Evolutionary conservation across 805 yeast species (phyloP).

Genomic region (Kodamaea neixiangensis): DNA sequence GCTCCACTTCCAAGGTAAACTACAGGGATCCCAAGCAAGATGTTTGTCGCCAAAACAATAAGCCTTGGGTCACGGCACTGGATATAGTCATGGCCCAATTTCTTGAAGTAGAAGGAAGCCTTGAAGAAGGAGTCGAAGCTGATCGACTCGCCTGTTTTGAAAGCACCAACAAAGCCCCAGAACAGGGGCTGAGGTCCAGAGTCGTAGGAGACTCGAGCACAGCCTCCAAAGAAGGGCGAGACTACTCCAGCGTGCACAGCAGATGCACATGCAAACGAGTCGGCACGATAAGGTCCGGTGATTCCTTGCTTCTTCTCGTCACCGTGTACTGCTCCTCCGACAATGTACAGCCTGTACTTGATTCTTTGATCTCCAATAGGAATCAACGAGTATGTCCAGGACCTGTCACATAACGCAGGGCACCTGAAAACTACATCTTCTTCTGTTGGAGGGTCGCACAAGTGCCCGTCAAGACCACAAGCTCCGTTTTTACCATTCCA

Average conservation of each 20-base stretch:
- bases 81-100: constrained; percentile 27
- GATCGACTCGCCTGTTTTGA: constrained; percentile 56
- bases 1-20: constrained; percentile 51
- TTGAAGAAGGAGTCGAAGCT: constrained; percentile 75
- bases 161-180: constrained; percentile 47
- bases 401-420: constrained; percentile 84
- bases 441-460: constrained; percentile 51
- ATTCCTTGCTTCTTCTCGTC: constrained; percentile 22
- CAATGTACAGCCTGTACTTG: constrained; percentile 68
- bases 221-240: constrained; percentile 76
- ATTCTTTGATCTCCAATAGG: constrained; percentile 71
- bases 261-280: constrained; percentile 86
- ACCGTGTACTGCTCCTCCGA: constrained; percentile 67
- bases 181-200: constrained; percentile 54
- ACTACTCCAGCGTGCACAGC: constrained; percentile 84
- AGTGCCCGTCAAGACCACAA: constrained; percentile 73
- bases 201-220: constrained; percentile 59
- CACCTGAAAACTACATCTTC: constrained; percentile 63
- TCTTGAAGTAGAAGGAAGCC: constrained; percentile 62
- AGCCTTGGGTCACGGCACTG: constrained; percentile 75
- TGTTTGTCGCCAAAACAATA: constrained; percentile 55
- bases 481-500: constrained; percentile 78
- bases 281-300: constrained; percentile 76
- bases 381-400: constrained; percentile 70
- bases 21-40: constrained; percentile 63